A percentile compares a stretch with the other conserved stretches of the same genome.
Conservation (phyloP, 805 yeast species). For the Brettanomyces custersianus region DNA sequence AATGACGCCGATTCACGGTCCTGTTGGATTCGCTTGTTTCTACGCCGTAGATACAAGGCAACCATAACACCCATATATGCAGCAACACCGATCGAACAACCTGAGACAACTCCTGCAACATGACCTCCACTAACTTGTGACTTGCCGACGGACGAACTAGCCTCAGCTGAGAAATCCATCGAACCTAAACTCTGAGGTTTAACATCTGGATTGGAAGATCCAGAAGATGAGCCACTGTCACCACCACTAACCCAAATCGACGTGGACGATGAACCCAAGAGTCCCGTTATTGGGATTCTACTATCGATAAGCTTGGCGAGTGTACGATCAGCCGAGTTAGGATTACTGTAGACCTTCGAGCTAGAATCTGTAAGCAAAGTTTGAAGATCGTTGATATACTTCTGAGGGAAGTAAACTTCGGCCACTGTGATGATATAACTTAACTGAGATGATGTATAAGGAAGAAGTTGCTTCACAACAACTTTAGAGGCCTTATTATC, state of each 20-base stretch:
- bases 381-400: slow-evolving; percentile 40
- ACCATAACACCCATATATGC: slow-evolving; percentile 29
- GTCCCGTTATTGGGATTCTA: slow-evolving; percentile 48
- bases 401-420: slow-evolving; percentile 68
- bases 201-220: slow-evolving; percentile 4
- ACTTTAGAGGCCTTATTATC: slow-evolving; percentile 28
- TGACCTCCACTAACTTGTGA: slow-evolving; percentile 20
- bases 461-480: slow-evolving; percentile 62
- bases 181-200: slow-evolving; percentile 17
- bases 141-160: slow-evolving; percentile 5
- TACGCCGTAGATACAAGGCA: slow-evolving; percentile 5
- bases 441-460: slow-evolving; percentile 49
- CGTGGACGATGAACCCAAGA: slow-evolving; percentile 14
- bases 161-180: slow-evolving; percentile 15
- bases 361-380: slow-evolving; percentile 36
- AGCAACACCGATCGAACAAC: slow-evolving; percentile 71
- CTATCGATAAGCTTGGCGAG: slow-evolving; percentile 68
- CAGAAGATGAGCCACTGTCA: slow-evolving; percentile 4
- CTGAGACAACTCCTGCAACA: slow-evolving; percentile 73
- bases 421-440: slow-evolving; percentile 82
- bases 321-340: slow-evolving; percentile 42
- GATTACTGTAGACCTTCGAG: slow-evolving; percentile 56
- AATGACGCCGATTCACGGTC: neutral
- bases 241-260: slow-evolving; percentile 6
- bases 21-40: neutral